These are phyloP conservation scores for Ajuga chamaepitys DNA, from an alignment of 257 asterid species.

Conservation along the genomic window DNA sequence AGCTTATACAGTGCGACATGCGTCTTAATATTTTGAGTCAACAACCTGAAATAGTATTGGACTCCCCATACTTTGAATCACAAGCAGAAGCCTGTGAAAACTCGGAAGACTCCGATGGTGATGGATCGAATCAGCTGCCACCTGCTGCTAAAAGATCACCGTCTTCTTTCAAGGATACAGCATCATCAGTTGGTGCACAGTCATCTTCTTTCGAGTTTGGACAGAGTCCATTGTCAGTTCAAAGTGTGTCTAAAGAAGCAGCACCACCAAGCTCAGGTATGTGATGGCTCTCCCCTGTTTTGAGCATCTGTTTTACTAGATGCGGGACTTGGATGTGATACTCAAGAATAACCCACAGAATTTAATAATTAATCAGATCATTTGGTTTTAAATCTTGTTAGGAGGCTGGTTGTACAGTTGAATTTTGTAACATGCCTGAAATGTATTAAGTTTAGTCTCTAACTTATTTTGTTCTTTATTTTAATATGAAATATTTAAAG, in stretches of 20 bases:
- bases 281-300: not conserved
- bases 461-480: not conserved
- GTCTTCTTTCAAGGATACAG: conserved; percentile 34
- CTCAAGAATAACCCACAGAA: not conserved
- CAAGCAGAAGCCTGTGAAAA: conserved; percentile 34
- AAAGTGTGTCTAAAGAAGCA: conserved; percentile 30
- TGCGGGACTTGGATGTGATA: not conserved
- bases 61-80: conserved; percentile 48
- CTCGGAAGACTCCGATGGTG: conserved; percentile 37
- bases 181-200: conserved; percentile 38
- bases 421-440: not conserved
- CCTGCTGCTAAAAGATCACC: conserved; percentile 33
- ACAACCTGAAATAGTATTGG: conserved; percentile 44
- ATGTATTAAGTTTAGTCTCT: not conserved
- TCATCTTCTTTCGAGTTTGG: conserved; percentile 32
- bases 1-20: conserved; percentile 63
- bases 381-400: too few species aligned
- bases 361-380: not conserved
- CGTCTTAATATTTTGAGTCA: conserved; percentile 58
- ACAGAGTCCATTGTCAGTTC: conserved; percentile 23
- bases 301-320: not conserved
- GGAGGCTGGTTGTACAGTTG: too few species aligned
- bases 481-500: not conserved
- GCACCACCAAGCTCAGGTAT: conserved; percentile 72
- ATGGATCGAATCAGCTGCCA: conserved; percentile 20